Base-by-base conservation (phyloP, 2,329 filamentous ascomycete genomes). In the Trichoderma hamatum region DNA sequence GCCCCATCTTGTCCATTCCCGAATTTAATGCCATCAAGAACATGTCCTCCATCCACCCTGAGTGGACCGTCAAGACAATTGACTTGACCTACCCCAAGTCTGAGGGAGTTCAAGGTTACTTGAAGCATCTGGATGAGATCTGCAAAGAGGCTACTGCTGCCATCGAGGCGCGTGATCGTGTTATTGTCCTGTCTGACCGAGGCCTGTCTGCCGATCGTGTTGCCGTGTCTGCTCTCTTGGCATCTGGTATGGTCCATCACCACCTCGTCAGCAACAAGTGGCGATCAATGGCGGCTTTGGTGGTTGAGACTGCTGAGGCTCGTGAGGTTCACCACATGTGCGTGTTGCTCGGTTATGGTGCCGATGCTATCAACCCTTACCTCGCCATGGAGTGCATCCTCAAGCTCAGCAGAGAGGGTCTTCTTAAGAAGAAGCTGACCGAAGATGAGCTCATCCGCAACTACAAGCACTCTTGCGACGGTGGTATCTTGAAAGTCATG, bases 241-340 rank as follows among this genome's bases (percentile, higher is more conserved):
- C 93, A 51, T 97, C 93, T 67, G 93, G 93, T 78, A 93, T 97
- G 86, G 92, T 97, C 28, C 95, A 98, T 81, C 95, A 97, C 77
- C 94, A 97, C 79, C 85, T 98, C 73, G 94, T 97, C 71, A 92
- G 91, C 81, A 97, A 97, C 86, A 95, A 96, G 83, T 97, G 94
- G 93, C 88, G 95, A 79, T 94, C 95, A 14, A 88, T 94, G 81
- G 93, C 89, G 73, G 95, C 94, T 58, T 83, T 98, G 56, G 86
- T 97, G 51, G 88, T 97, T 39, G 95, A 98, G 84, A 97, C 94
- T 72, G 95, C 92, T 56, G 95, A 98, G 80, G 95, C 95, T 75
- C 93, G 95, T 82, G 95, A 98, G 81, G 95, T 98, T 9, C 95
- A 98, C 81, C 95, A 98, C 83, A 97, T 97, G 93, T 97, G 93